Evolutionary conservation across 176 grass and related monocot species (phyloP), one percentile per base, ranked within the genome.

Genomic region (Aegilops bicornis): DNA sequence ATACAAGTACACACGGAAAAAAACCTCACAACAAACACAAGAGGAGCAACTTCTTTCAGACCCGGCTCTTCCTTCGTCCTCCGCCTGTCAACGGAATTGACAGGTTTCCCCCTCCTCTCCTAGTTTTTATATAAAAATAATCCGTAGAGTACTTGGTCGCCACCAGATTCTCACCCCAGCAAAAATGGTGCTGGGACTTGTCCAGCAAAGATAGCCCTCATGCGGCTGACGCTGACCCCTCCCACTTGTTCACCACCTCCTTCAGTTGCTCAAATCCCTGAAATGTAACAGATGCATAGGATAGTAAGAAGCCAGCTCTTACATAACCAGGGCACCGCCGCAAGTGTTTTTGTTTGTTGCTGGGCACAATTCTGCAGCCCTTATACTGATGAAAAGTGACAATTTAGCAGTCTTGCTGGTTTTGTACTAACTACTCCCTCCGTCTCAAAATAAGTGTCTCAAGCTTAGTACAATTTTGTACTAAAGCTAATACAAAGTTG

Each of bases 251-350:
- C 20, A 99, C 94, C 22, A 94, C 79, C 24, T 87, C 92, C 83
- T 90, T 89, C 90, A 99, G 88, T 80, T 96, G 92, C 36, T 93
- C 92, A 83, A 99, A 94, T 72, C 97, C 97, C 97, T 99, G 89
- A 22, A 76, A 87, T 68, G 62, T 0, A 78, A 73, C 1, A 40
- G 8, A 84, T 36, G 33, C 23, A 11, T 63, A 54, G 69, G n/a
- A 52, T 1, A 29, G 47, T 48, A 50, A 79, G 79, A 79, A 13
- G 67, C 67, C 7, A 62, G 7, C 64, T 58, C 40, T 9, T 35
- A 7, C 11, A 40, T 4, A 79, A 56, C 22, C 8, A 48, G 64
- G 36, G 31, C 12, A 82, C 2, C 42, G 12, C 43, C 23, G 31
- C 37, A 65, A 81, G 64, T 39, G 19, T 71, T n/a, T 70, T 17